phyloP scores from a whole-genome alignment of 140 eudicot genomes.

The Ambrosia hybrid region DNA sequence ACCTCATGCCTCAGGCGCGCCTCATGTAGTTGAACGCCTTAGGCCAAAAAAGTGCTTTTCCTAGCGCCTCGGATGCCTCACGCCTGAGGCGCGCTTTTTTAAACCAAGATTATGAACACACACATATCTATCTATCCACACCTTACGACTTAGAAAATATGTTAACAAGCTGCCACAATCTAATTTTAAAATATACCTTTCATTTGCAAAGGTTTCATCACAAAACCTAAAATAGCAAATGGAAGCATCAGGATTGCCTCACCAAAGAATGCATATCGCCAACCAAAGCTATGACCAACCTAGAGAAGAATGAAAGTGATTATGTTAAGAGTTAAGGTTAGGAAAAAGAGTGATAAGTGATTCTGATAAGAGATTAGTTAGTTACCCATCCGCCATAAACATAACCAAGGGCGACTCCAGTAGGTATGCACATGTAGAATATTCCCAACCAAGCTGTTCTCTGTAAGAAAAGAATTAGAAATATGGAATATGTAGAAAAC shows the following conservation, averaged over 20 bases:
- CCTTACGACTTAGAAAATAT: neutral
- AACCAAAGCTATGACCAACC: conserved; percentile 61
- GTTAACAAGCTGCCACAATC: neutral
- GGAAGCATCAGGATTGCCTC: conserved; percentile 85
- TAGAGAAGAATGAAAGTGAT: conserved; percentile 13
- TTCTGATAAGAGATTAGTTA: neutral
- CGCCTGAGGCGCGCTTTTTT: no score
- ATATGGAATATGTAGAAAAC: neutral
- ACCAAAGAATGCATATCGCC: conserved; percentile 85
- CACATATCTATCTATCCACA: no score
- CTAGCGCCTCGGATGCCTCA: no score
- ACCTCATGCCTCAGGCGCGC: no score
- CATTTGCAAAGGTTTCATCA: conserved; percentile 83
- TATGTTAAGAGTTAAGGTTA: neutral
- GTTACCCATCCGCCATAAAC: conserved; percentile 90
- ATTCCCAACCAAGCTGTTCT: conserved; percentile 89
- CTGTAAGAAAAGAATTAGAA: conserved; percentile 35
- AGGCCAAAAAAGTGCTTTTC: no score
- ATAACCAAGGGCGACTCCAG: conserved; percentile 90
- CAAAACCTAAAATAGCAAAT: conserved; percentile 77
- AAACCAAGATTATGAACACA: no score
- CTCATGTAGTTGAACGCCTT: no score
- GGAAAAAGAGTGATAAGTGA: neutral
- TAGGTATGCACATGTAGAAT: conserved; percentile 97
- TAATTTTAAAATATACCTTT: conserved; percentile 51